A percentile compares a stretch with the other conserved stretches of the same genome.
Evolutionary conservation across 495 filamentous ascomycete genomes (phyloP).

Genomic region (Penicillium paxilli): DNA sequence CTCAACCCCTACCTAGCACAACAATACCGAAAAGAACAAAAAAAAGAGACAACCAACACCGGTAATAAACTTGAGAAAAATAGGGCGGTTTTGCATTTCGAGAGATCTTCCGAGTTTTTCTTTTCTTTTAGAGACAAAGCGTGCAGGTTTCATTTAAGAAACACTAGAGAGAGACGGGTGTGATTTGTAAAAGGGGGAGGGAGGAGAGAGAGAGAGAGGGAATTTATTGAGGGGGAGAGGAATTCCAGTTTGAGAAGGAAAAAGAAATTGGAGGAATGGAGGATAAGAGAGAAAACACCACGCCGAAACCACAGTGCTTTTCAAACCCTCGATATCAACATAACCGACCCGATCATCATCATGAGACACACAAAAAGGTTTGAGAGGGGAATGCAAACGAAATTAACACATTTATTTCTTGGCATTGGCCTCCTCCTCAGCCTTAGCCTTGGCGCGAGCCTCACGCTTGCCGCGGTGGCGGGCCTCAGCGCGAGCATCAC

Average conservation of each 20-base stretch:
- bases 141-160: constrained; percentile 37
- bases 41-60: neutral
- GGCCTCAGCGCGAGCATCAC: constrained; percentile 82
- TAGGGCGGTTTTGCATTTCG: constrained; percentile 44
- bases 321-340: constrained; percentile 39
- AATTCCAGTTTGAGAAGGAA: constrained; percentile 15
- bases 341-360: constrained; percentile 50
- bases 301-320: constrained; percentile 46
- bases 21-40: constrained; percentile 5
- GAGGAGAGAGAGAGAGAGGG: neutral
- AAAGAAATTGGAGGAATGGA: constrained; percentile 21
- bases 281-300: constrained; percentile 35
- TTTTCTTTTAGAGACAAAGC: neutral
- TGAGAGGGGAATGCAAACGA: no score
- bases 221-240: neutral
- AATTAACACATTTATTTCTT: constrained; percentile 77
- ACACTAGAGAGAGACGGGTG: constrained; percentile 31
- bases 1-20: neutral
- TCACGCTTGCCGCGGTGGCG: constrained; percentile 79
- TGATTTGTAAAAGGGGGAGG: constrained; percentile 21
- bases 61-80: constrained; percentile 34
- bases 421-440: constrained; percentile 79
- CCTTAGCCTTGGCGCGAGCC: constrained; percentile 93
- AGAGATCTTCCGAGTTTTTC: constrained; percentile 44
- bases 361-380: constrained; percentile 36